Evolutionary conservation across 345 rosid species (phyloP), one percentile per base, ranked within the genome.

Genomic region (Nasturtium officinale): DNA sequence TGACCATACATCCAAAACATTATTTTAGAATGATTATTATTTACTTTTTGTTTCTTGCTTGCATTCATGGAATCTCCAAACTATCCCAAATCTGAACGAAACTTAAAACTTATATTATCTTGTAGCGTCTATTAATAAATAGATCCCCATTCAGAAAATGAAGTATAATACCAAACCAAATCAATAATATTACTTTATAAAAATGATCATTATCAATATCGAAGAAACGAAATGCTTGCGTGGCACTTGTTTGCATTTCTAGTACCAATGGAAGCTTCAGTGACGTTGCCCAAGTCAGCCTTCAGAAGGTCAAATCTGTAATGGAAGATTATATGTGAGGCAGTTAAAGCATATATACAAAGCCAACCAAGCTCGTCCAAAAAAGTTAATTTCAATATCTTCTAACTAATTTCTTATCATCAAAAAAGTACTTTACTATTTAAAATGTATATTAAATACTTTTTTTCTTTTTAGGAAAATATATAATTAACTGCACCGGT

Each of bases 281-380:
- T 51, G 55, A 40, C 63, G 61, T 25, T 52, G 46, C 40, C 62
- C n/a, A 58, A 74, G 61, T 38, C 53, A 37, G 2, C 65, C 17
- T 17, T 50, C n/a, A 67, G 40, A 53, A 37, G 66, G 54, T 69
- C 67, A 69, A 75, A 67, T 42, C 63, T 20, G 29, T 23, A 40
- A 60, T 51, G 16, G 55, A 30, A 59, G 73, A 66, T 72, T 21
- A 46, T 17, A 35, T 52, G 42, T 48, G 67, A 52, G 43, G 62
- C n/a, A 59, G 62, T 60, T 40, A 60, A 67, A 30, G 47, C 78
- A 50, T 58, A 57, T 46, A 73, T 48, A 48, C 29, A 66, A 37
- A 37, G 61, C 74, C 56, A 75, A 75, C 74, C 57, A 75, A 51
- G 29, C 18, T 75, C 54, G 48, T 75, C 69, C 78, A 68, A 17